Base-by-base conservation (phyloP, 1,284 basidiomycete genomes). In the Tilletia walkeri region DNA sequence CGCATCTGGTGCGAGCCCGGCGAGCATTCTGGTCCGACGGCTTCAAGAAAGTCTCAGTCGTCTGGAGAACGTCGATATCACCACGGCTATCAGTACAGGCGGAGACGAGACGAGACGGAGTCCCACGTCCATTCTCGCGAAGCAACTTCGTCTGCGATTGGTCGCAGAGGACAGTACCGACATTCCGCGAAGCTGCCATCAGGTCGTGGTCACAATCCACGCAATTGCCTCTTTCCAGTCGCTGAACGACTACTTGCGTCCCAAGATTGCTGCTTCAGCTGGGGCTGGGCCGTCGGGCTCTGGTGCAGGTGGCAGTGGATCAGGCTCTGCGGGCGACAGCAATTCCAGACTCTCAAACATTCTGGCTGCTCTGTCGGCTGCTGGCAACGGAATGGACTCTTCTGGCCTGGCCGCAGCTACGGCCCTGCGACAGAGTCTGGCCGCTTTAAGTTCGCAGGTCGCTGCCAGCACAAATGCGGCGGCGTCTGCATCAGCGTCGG, bases 321-420 rank as follows among this genome's bases (percentile, higher is more conserved):
- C 75, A 68, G 88, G 84, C 47, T 47, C 67, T 71, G 14, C 66
- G 54, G 69, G 41, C 68, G 70, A 65, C 73, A 14, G 69, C 70
- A 20, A 34, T 14, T 89, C 90, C 16, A 88, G 93, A 14, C 84
- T 97, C 14, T 92, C 92, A 3, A 90, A 91, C 49, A 93, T 97
- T 89, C 88, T 98, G 61, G 94, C 95, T 36, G 92, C 94, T 2
- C 87, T 96, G 66, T 90, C 93, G 4, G 85, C 84, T 3, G 89
- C 90, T 0, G 90, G 59, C 12, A 39, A 84, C 5, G 85, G 85
- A 69, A 79, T 56, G 67, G 75, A 34, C 70, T 73, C 56, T 71
- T 73, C 56, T 71, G 72, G 20, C 59, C 65, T 50, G 61, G 67
- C 66, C 67, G 73, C 56, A 54, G 59, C 36, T 38, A 9, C 59